phyloP scores from a whole-genome alignment of 305 asterid species.

The Fraxinus velutina region DNA sequence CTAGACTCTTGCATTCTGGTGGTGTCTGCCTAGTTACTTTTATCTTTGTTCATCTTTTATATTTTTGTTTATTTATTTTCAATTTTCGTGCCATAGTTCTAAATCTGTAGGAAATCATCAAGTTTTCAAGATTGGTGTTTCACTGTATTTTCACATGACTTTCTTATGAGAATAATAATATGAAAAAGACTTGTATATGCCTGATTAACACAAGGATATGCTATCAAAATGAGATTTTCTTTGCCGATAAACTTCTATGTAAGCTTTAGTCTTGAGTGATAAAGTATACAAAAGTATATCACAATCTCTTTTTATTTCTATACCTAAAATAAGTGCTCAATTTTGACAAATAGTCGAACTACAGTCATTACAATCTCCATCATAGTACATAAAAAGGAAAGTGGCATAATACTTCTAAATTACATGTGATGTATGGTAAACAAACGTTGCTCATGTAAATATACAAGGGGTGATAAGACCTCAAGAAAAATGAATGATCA shows the following conservation, averaged over 20 bases:
- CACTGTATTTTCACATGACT: background rate
- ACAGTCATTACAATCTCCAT: background rate
- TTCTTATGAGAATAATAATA: background rate
- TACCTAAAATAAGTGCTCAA: background rate
- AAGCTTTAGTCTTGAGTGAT: background rate
- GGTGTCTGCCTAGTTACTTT: background rate
- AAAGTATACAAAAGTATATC: background rate
- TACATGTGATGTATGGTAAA: background rate
- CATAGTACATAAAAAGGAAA: background rate
- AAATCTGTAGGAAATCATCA: background rate
- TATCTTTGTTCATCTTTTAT: background rate
- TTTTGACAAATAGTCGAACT: background rate
- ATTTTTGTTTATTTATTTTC: background rate
- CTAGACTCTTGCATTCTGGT: background rate
- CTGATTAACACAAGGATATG: background rate
- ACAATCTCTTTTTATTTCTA: background rate
- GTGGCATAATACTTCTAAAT: background rate
- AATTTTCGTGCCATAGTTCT: background rate
- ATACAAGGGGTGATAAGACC: background rate
- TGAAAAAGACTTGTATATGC: background rate
- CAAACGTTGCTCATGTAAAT: background rate
- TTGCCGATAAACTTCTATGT: background rate
- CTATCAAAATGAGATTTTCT: background rate
- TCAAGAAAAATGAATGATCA: slow-evolving; percentile 45
- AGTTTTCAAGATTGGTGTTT: background rate